A percentile compares a stretch with the other conserved stretches of the same genome.
phyloP scores from a whole-genome alignment of 208 protist species.

The Leptomonas pyrrhocoris region DNA sequence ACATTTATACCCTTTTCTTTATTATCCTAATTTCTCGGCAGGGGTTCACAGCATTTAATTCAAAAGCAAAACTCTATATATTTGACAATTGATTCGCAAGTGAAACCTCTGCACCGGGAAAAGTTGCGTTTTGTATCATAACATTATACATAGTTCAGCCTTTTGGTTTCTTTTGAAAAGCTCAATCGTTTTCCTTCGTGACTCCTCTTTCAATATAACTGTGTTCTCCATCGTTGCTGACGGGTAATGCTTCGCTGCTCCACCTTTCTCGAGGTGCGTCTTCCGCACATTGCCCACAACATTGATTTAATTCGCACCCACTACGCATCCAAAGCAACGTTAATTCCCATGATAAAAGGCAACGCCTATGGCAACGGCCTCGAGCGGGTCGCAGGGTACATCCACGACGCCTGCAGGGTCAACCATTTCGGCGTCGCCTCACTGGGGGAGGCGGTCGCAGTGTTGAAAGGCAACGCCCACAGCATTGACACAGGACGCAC shows the following conservation, averaged over 20 bases:
- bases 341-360: conserved; percentile 67
- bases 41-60: no score
- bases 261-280: conserved; percentile 49
- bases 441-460: conserved; percentile 49
- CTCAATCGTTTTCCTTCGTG: no score
- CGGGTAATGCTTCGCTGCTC: conserved; percentile 48
- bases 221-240: conserved; percentile 1
- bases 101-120: no score
- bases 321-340: conserved; percentile 43
- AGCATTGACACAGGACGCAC: conserved; percentile 21
- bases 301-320: conserved; percentile 41
- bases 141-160: no score
- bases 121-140: no score
- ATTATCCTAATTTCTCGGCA: no score
- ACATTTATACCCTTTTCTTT: no score
- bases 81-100: no score
- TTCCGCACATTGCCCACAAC: conserved; percentile 52
- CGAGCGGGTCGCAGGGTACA: conserved; percentile 40
- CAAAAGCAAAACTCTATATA: no score
- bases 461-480: conserved; percentile 30
- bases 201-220: background rate
- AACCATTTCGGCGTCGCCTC: conserved; percentile 55
- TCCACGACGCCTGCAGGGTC: conserved; percentile 37
- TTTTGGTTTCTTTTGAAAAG: no score
- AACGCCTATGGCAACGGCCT: conserved; percentile 61